Conservation (phyloP, 2,329 filamentous ascomycete species). For the Blastomyces parvus region DNA sequence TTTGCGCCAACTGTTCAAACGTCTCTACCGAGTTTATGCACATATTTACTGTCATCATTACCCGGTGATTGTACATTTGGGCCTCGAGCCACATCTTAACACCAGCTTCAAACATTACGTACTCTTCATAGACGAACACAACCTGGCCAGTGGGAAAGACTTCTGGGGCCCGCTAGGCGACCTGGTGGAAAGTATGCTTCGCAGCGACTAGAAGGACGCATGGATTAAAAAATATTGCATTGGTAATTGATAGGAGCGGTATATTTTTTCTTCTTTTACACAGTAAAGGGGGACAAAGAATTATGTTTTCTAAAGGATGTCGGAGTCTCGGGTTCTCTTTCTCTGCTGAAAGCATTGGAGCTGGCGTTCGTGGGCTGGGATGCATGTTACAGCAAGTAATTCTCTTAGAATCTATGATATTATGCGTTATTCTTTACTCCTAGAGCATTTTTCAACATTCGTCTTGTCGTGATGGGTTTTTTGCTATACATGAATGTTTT, state of each 20-base stretch:
- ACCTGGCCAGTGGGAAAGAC: slow-evolving; percentile 82
- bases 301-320: not conserved
- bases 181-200: slow-evolving; percentile 93
- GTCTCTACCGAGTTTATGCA: slow-evolving; percentile 95
- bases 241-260: not conserved
- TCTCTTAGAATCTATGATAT: slow-evolving; percentile 3
- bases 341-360: not conserved
- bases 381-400: slow-evolving; percentile 5
- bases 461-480: not conserved
- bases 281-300: not conserved
- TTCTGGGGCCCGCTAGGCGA: slow-evolving; percentile 96
- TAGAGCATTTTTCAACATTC: not conserved
- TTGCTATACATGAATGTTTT: not conserved
- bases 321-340: not conserved
- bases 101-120: slow-evolving; percentile 99
- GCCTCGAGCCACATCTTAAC: slow-evolving; percentile 93
- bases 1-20: slow-evolving; percentile 95
- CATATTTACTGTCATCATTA: slow-evolving; percentile 99
- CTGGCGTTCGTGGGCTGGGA: not conserved
- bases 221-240: not conserved
- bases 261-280: not conserved
- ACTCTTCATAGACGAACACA: slow-evolving; percentile 95
- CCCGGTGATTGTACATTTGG: slow-evolving; percentile 87
- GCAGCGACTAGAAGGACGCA: slow-evolving; percentile 59
- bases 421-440: not conserved